These are phyloP conservation scores for Chlorella sorokiniana DNA, from an alignment of 139 green algal species.

Conservation along the genomic window DNA sequence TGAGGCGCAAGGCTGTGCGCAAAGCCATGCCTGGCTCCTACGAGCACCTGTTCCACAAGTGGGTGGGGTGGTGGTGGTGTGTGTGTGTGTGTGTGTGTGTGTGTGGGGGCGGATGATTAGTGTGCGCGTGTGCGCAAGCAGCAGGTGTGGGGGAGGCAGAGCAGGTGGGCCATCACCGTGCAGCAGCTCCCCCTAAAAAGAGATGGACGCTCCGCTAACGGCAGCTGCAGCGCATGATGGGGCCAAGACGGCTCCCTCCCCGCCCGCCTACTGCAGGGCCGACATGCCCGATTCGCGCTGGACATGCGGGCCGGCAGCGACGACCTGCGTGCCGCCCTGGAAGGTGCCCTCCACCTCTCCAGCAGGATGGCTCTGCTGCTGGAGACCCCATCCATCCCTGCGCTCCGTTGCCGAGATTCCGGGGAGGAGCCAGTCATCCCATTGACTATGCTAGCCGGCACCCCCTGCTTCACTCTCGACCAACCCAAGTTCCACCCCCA, in stretches of 20 bases:
- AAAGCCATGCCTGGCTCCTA: slow-evolving; percentile 29
- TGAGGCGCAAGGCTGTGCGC: slow-evolving; percentile 37
- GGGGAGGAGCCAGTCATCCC: no score
- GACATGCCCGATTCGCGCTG: slow-evolving; percentile 44
- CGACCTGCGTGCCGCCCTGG: slow-evolving; percentile 31
- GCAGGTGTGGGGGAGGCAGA: background rate
- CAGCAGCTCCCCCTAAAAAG: background rate
- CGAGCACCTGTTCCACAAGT: slow-evolving; percentile 32
- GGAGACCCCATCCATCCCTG: background rate
- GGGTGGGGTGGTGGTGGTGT: background rate
- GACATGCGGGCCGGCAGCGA: slow-evolving; percentile 32
- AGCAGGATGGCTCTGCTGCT: background rate
- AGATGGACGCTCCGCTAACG: no score
- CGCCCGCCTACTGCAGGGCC: slow-evolving; percentile 38
- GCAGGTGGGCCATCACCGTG: background rate
- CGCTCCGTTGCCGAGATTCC: background rate
- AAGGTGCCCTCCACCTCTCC: background rate
- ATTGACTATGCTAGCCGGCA: no score
- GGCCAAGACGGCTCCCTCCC: slow-evolving; percentile 18
- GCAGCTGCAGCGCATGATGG: background rate
- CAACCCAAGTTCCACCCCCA: background rate
- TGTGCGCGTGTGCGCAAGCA: background rate
- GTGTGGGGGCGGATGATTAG: background rate
- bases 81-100: background rate
- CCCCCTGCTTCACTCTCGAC: no score